These are phyloP conservation scores for Phoma herbarum DNA, from an alignment of 2,329 filamentous ascomycete species.

Conservation along the genomic window DNA sequence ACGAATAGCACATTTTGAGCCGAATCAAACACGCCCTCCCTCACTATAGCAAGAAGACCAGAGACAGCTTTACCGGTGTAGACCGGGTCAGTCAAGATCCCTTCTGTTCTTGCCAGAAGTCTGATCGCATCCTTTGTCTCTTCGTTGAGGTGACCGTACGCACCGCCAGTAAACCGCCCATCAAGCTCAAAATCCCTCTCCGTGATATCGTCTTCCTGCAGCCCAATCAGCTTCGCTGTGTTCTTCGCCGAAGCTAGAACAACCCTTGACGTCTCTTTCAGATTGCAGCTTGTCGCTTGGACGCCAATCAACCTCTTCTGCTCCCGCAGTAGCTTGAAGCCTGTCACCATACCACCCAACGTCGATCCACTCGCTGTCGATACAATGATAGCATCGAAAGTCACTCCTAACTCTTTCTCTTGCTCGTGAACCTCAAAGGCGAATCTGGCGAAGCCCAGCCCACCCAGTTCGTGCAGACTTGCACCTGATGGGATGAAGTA, in stretches of 20 bases:
- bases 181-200: conserved; percentile 13
- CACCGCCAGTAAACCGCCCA: conserved; percentile 8
- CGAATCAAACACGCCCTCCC: conserved; percentile 7
- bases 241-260: conserved; percentile 3
- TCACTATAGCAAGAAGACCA: conserved; percentile 6
- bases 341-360: conserved; percentile 16
- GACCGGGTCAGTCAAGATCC: conserved; percentile 15
- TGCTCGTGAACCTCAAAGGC: conserved; percentile 14
- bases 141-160: conserved; percentile 10
- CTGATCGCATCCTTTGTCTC: conserved; percentile 10
- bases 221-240: conserved; percentile 6
- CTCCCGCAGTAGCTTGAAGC: conserved; percentile 8
- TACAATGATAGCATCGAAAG: conserved; percentile 14
- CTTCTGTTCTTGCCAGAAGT: conserved; percentile 10
- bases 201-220: conserved; percentile 4
- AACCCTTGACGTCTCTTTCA: conserved; percentile 10
- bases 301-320: conserved; percentile 5
- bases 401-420: conserved; percentile 4
- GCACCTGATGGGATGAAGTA: conserved; percentile 20
- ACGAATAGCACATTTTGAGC: conserved; percentile 13
- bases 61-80: conserved; percentile 19
- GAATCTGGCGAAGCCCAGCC: conserved; percentile 16
- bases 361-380: conserved; percentile 17
- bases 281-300: conserved; percentile 15
- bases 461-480: conserved; percentile 13